Percentiles rank a stretch among this genome's conserved stretches.
Evolutionary conservation across 2,329 filamentous ascomycete genomes (phyloP).

Genomic region (Nemania serpens): DNA sequence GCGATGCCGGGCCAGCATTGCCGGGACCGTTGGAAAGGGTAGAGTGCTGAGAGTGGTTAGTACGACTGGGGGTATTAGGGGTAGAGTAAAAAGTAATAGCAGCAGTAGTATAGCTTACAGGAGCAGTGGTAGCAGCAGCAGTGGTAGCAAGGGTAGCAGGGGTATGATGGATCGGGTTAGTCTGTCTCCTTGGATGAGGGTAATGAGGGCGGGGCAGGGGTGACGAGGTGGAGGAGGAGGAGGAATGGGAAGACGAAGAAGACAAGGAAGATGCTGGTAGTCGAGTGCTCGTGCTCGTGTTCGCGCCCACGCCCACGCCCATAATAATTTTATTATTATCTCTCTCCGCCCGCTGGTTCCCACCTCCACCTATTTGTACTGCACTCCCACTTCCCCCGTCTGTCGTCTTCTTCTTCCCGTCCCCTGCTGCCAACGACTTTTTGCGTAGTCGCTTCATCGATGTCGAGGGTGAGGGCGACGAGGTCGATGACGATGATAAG

Average conservation of each 20-base stretch:
- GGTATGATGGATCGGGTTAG: constrained; percentile 28
- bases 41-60: not conserved
- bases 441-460: constrained; percentile 37
- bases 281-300: not conserved
- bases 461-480: not conserved
- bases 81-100: not conserved
- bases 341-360: constrained; percentile 1
- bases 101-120: constrained; percentile 12
- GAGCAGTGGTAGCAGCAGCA: not conserved
- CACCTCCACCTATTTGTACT: not conserved
- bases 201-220: too few species aligned
- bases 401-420: not conserved
- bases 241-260: not conserved
- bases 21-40: constrained; percentile 18
- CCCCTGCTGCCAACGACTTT: constrained; percentile 29
- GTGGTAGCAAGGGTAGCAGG: constrained; percentile 2
- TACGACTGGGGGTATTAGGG: not conserved
- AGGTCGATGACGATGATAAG: not conserved
- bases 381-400: not conserved
- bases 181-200: constrained; percentile 17
- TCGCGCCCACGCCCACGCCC: not conserved
- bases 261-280: constrained; percentile 1
- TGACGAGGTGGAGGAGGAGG: constrained; percentile 16
- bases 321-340: not conserved
- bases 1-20: constrained; percentile 48